Conservation (phyloP, 345 rosid genomes). For the Euphorbia lathyris region DNA sequence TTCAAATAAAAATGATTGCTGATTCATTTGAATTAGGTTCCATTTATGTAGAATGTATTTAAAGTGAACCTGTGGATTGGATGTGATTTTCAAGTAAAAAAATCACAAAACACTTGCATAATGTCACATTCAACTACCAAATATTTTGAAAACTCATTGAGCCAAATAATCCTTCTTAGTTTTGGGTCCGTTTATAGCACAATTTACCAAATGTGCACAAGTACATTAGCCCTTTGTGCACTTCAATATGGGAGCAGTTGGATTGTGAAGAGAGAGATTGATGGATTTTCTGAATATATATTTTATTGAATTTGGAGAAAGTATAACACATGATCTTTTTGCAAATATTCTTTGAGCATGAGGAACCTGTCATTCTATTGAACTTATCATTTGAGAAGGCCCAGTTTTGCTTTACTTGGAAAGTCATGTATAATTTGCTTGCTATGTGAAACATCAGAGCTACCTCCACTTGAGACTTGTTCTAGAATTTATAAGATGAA, state of each 20-base stretch:
- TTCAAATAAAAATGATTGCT: not conserved
- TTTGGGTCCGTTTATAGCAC: not conserved
- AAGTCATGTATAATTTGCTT: not conserved
- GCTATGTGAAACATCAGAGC: not conserved
- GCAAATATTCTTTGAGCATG: not conserved
- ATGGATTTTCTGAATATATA: not conserved
- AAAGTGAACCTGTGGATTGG: not conserved
- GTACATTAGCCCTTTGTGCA: not conserved
- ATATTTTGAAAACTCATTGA: not conserved
- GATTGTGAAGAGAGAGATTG: not conserved
- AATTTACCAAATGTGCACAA: not conserved
- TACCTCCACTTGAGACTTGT: not conserved
- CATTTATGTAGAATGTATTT: not conserved
- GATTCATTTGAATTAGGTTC: not conserved
- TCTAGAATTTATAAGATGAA: not conserved
- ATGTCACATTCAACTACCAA: not conserved
- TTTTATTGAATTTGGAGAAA: not conserved
- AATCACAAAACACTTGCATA: not conserved
- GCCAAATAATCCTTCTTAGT: not conserved
- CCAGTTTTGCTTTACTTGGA: not conserved
- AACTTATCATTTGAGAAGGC: not conserved
- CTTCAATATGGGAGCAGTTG: slow-evolving; percentile 1
- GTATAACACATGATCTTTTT: not conserved
- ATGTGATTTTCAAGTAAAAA: not conserved
- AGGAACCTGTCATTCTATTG: not conserved